Conservation (phyloP, 2,329 filamentous ascomycete genomes). For the Xylogone sp. region DNA sequence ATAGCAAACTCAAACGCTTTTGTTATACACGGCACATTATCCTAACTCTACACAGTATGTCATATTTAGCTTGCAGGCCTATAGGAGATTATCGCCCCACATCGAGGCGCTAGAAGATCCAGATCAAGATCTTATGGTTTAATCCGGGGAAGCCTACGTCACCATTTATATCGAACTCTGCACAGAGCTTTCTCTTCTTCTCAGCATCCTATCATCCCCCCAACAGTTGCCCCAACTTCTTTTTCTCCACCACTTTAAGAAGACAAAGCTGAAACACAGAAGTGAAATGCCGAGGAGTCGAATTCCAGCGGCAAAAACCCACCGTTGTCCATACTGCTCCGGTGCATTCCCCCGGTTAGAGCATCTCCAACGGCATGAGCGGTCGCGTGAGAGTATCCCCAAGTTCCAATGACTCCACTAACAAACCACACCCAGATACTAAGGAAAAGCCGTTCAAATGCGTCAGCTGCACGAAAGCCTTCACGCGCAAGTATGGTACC, state of each 20-base stretch:
- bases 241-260: background rate
- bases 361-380: slow-evolving; percentile 32
- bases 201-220: background rate
- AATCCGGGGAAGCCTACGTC: background rate
- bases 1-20: no score
- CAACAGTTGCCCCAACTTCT: background rate
- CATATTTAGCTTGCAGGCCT: no score
- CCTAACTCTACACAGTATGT: no score
- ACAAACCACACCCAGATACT: slow-evolving; percentile 25
- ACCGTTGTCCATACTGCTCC: background rate
- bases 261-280: background rate
- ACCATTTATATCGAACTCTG: background rate
- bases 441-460: slow-evolving; percentile 30
- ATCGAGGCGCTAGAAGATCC: background rate
- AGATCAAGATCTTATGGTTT: background rate
- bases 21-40: no score
- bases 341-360: slow-evolving; percentile 28
- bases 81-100: background rate
- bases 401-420: background rate
- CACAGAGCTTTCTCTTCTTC: background rate
- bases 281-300: background rate
- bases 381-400: slow-evolving; percentile 37
- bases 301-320: background rate
- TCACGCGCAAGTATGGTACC: slow-evolving; percentile 26
- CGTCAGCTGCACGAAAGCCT: slow-evolving; percentile 24